phyloP scores from a whole-genome alignment of 768 basidiomycete species.

The Hydnomerulius pinastri region DNA sequence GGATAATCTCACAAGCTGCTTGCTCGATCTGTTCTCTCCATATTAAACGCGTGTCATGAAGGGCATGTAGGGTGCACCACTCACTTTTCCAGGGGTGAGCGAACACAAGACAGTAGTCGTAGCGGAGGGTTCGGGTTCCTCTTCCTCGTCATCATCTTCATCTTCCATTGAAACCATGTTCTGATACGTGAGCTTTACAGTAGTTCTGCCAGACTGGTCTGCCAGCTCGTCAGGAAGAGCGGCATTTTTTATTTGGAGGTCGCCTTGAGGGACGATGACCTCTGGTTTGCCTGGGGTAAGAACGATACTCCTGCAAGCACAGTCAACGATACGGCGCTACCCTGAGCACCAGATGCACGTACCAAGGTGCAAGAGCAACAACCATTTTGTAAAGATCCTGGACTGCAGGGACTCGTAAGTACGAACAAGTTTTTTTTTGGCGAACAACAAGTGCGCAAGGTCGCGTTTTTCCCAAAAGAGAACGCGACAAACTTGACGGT shows the following conservation, averaged over 20 bases:
- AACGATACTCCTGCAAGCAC: slow-evolving; percentile 54
- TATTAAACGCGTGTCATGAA: neutral
- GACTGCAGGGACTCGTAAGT: slow-evolving; percentile 8
- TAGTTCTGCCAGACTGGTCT: slow-evolving; percentile 60
- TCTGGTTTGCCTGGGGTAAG: slow-evolving; percentile 60
- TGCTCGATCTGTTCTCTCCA: slow-evolving; percentile 67
- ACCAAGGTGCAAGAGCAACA: slow-evolving; percentile 70
- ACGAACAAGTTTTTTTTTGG: slow-evolving; percentile 19
- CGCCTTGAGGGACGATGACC: slow-evolving; percentile 59
- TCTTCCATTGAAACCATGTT: slow-evolving; percentile 38
- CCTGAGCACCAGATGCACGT: slow-evolving; percentile 31
- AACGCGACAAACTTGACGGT: slow-evolving; percentile 1
- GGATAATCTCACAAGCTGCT: slow-evolving; percentile 64
- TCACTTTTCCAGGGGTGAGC: slow-evolving; percentile 79
- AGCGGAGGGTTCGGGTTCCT: slow-evolving; percentile 41
- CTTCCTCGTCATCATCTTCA: slow-evolving; percentile 48
- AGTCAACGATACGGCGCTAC: slow-evolving; percentile 12
- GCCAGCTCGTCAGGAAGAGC: slow-evolving; percentile 74
- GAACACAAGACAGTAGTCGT: slow-evolving; percentile 70
- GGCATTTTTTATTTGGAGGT: slow-evolving; percentile 81
- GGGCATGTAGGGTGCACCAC: slow-evolving; percentile 15
- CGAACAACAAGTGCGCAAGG: neutral
- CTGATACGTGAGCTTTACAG: slow-evolving; percentile 66
- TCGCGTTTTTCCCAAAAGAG: slow-evolving; percentile 6
- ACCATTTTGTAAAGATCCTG: slow-evolving; percentile 43